Base-by-base conservation (phyloP, 768 basidiomycete species). In the Dentipellis fragilis region DNA sequence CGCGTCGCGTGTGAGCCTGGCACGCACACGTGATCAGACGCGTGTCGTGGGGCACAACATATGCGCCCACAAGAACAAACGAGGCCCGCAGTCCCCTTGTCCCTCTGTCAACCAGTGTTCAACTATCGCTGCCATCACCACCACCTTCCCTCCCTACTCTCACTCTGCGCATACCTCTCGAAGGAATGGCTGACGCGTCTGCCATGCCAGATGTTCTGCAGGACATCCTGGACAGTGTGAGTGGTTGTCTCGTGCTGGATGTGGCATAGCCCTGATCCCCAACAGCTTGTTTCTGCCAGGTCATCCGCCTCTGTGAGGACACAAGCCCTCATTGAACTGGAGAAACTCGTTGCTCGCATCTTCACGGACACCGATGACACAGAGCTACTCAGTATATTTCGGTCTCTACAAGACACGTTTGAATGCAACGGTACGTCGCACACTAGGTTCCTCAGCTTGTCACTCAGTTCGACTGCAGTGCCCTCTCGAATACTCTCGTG, bases 351-450 rank as follows among this genome's bases (percentile, higher is more conserved):
- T 51, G 59, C 66, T 53, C 50, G 85, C 84, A 63, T 73, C 71
- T 60, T 75, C 78, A 34, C 69, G 83, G 34, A 76, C n/a, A 74
- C 76, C 55, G 71, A 77, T 40, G 62, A 69, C 22, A 65, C 72
- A n/a, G 68, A 74, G 21, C 64, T 74, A 16, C 68, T 72, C 16
- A 74, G 73, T 29, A 75, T 75, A 9, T 72, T 81, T 59, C 72
- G 75, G 38, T 68, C 71, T 48, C 70, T 90, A 42, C 90, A 93
- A 65, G 80, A 87, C 61, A 81, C 81, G 0, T 91, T 93, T 61
- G 86, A 92, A 66, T 89, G 85, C 68, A 93, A 93, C 64, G 73
- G 90, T 90, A 62, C 57, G 86, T 12, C 55, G 29, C 47, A 54
- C 22, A 9, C 7, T 16, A 14, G 7, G 42, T 12, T 64, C 36